These are phyloP conservation scores for Vaccinium darrowii DNA, from an alignment of 148 eudicot genomes.

Conservation along the genomic window DNA sequence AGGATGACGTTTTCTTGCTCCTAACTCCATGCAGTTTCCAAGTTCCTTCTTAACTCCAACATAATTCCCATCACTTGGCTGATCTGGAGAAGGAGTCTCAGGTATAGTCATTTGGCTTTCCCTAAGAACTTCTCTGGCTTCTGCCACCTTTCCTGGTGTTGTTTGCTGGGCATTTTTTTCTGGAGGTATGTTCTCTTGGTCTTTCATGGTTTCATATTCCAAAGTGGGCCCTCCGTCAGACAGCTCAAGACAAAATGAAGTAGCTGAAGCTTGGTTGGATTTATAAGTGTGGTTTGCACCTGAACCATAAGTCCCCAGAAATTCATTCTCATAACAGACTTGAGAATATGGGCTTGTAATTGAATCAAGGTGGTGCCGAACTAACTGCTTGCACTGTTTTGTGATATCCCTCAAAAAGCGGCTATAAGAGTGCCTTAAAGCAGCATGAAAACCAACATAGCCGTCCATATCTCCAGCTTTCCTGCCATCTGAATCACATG, in stretches of 20 bases:
- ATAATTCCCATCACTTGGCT: slow-evolving; percentile 61
- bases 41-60: slow-evolving; percentile 74
- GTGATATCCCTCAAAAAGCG: slow-evolving; percentile 71
- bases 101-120: slow-evolving; percentile 84
- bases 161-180: slow-evolving; percentile 58
- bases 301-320: slow-evolving; percentile 39
- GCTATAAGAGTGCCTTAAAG: slow-evolving; percentile 80
- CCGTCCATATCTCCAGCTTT: slow-evolving; percentile 88
- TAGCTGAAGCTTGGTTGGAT: slow-evolving; percentile 49
- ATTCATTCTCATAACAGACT: slow-evolving; percentile 70
- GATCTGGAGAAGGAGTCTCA: slow-evolving; percentile 98
- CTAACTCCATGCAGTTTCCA: slow-evolving; percentile 64
- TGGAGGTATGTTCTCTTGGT: slow-evolving; percentile 90
- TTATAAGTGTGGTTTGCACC: slow-evolving; percentile 31
- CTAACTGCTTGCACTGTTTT: slow-evolving; percentile 84
- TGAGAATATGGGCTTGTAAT: slow-evolving; percentile 94
- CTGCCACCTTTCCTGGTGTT: slow-evolving; percentile 79
- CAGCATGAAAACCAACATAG: slow-evolving; percentile 88
- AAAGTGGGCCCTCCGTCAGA: slow-evolving; percentile 46
- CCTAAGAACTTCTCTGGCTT: slow-evolving; percentile 61
- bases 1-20: slow-evolving; percentile 72
- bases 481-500: slow-evolving; percentile 46
- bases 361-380: slow-evolving; percentile 93
- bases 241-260: slow-evolving; percentile 61
- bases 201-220: slow-evolving; percentile 39